phyloP scores from a whole-genome alignment of 805 yeast genomes.

The Candida patagonica region DNA sequence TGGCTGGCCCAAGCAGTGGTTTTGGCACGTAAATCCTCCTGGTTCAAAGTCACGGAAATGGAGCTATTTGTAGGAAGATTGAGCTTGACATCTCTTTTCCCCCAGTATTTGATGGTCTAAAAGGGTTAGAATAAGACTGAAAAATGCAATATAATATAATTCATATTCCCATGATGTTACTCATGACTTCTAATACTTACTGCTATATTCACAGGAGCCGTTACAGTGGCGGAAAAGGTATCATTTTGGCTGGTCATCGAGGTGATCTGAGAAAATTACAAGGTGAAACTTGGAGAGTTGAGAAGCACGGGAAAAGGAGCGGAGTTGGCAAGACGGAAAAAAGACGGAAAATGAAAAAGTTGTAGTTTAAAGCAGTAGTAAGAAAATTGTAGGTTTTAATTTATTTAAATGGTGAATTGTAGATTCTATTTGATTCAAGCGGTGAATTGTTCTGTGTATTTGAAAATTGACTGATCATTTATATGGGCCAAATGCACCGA shows the following conservation, averaged over 20 bases:
- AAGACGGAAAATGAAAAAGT: too few relatives aligned
- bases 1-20: conserved; percentile 76
- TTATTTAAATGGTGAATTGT: too few relatives aligned
- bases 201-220: conserved; percentile 98
- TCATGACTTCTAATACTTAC: conserved; percentile 39
- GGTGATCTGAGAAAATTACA: background rate
- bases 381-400: too few relatives aligned
- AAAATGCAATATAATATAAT: background rate
- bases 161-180: background rate
- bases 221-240: conserved; percentile 65
- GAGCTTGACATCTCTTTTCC: conserved; percentile 81
- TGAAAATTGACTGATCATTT: too few relatives aligned
- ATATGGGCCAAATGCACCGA: too few relatives aligned
- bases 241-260: background rate
- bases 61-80: conserved; percentile 95
- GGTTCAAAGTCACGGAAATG: conserved; percentile 87
- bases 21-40: conserved; percentile 80
- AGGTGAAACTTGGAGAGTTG: background rate
- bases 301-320: background rate
- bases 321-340: too few relatives aligned
- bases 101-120: conserved; percentile 95
- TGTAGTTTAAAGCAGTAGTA: too few relatives aligned
- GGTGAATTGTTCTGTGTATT: too few relatives aligned
- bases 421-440: too few relatives aligned
- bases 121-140: conserved; percentile 7